Base-by-base conservation (phyloP, 768 basidiomycete genomes). In the Amanita brunnescens region DNA sequence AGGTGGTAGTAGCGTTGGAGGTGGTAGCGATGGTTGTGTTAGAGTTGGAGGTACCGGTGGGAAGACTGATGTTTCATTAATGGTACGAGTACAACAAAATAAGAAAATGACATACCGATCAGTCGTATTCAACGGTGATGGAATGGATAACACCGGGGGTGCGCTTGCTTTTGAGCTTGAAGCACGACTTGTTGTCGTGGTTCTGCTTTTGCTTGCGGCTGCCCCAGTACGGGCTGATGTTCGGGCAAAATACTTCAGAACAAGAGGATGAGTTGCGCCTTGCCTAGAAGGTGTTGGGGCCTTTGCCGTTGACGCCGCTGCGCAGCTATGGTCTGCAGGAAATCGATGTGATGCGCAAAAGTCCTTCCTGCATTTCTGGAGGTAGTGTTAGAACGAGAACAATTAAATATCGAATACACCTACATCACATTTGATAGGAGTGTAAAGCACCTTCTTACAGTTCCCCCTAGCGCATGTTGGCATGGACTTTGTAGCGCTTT, bases 261-360 rank as follows among this genome's bases (percentile, higher is more conserved):
- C 62, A 2, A 72, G 60, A 1, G 73, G 39, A 72, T 41, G 21
- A 67, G 68, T 46, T 18, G 72, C 70, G 48, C 68, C 63, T 2
- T 70, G 69, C 35, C 69, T 72, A 46, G 74, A 54, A 29, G 69
- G 67, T n/a, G 62, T 54, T 20, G 57, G 52, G 34, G 51, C 51
- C 37, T 47, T 58, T 44, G 47, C 50, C 49, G 41, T 26, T 9
- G 62, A 38, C 29, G 65, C 29, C 16, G 61, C 43, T 24, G 61
- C 43, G 45, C 89, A 90, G 47, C 53, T 71, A 55, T 93, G 90
- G 57, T 87, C 83, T 37, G 70, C 70, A 7, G 88, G 83, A 65
- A 89, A 89, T 39, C 91, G 85, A 61, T 93, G 90, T 23, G 78
- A 67, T 0, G 86, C 75, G 61, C 90, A 93, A 61, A 81, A 92